Evolutionary conservation across 352 stramenopile species (phyloP), one percentile per base, ranked within the genome.

Genomic region (Globisporangium echinulatum): DNA sequence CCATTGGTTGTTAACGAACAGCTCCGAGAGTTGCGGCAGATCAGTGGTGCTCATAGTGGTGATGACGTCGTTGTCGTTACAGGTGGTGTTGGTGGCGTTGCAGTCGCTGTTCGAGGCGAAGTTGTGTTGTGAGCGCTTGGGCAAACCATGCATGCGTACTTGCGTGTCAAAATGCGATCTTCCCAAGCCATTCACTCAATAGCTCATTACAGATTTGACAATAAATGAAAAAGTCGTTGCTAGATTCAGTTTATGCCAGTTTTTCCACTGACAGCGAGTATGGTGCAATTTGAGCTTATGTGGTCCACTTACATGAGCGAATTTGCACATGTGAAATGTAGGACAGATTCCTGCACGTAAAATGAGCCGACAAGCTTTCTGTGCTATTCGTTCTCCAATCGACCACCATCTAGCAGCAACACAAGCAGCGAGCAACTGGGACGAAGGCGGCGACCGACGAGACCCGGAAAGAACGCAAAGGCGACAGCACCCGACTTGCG

Each of bases 1-100:
- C 74, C 72, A 88, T 50, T 77, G 55, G 61, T 75, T 70, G 58
- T 77, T 63, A 58, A 90, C 87, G 65, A 85, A 89, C 15, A 84
- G 75, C 58, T 87, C 74, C 39, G 67, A 67, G 40, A 87, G 75
- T 14, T 60, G 46, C 19, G 76, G 76, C 15, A 84, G 53, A 11
- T 49, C 46, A 0, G 14, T 33, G 4, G 46, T 3, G 13, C 13
- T 49, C 46, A 15, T 25, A 15, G 11, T 25, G 13, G 46, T 10
- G n/a, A 25, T 49, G 6, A 17, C 40, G 59, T 39, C 55, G 52
- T 56, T 64, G 33, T 17, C 50, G 52, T 7, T 8, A 11, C 9
- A 50, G 9, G 9, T 14, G 17, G 3, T 37, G 37, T 33, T 40
- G 10, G 6, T 58, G 11, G 5, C 7, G 19, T 10, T 43, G 17